phyloP scores from a whole-genome alignment of 345 rosid genomes.

The Hibiscus tridactylites region DNA sequence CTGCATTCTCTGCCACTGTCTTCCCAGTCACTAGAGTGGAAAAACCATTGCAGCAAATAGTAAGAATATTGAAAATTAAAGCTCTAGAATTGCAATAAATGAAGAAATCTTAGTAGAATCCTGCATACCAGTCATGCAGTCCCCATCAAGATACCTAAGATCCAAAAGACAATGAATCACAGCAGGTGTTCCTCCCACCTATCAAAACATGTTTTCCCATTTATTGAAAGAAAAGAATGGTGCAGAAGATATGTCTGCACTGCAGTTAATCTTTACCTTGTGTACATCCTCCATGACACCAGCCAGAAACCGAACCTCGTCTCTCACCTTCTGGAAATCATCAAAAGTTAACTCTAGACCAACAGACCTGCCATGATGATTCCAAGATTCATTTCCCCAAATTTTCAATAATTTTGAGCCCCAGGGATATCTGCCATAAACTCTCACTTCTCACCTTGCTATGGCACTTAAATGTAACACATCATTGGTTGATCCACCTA shows the following conservation, averaged over 20 bases:
- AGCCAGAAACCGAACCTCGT: constrained; percentile 82
- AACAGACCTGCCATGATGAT: constrained; percentile 66
- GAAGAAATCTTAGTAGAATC: constrained; percentile 2
- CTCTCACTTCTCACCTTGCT: constrained; percentile 57
- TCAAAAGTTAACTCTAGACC: constrained; percentile 80
- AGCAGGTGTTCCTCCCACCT: constrained; percentile 83
- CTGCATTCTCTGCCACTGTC: constrained; percentile 77
- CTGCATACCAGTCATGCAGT: constrained; percentile 67
- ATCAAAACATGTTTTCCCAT: constrained; percentile 5
- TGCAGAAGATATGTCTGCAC: neutral
- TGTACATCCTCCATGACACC: constrained; percentile 98
- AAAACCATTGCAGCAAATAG: constrained; percentile 10
- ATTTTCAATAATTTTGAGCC: constrained; percentile 6
- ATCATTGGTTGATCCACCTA: constrained; percentile 97
- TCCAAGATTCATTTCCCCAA: constrained; percentile 15
- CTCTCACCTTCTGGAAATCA: constrained; percentile 95
- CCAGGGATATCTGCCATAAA: neutral
- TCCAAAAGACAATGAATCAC: constrained; percentile 64
- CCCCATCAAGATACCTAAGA: constrained; percentile 49
- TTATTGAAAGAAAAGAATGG: neutral
- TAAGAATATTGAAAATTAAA: neutral
- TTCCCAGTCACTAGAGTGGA: constrained; percentile 72
- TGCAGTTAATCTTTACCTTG: constrained; percentile 42
- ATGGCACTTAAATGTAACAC: constrained; percentile 93
- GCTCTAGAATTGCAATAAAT: neutral